Evolutionary conservation across 768 basidiomycete genomes (phyloP).

Genomic region (Leccinum uliginosum): DNA sequence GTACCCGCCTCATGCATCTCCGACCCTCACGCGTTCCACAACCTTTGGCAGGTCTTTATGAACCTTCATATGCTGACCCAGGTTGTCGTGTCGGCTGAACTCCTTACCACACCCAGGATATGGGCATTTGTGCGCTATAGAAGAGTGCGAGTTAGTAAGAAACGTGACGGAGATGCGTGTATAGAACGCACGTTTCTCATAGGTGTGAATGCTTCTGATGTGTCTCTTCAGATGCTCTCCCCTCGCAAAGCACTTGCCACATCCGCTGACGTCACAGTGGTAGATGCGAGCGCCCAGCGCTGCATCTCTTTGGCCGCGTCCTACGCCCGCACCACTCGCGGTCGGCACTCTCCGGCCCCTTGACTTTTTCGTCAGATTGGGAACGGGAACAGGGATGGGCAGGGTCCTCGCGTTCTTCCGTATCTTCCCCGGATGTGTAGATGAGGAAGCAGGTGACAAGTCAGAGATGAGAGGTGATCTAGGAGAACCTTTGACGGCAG

Average conservation of each 20-base stretch:
- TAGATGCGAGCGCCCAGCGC: slow-evolving; percentile 50
- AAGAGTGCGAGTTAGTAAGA: slow-evolving; percentile 3
- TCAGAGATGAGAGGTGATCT: slow-evolving; percentile 30
- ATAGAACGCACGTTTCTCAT: slow-evolving; percentile 76
- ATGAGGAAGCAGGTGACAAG: slow-evolving; percentile 25
- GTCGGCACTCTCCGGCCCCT: slow-evolving; percentile 66
- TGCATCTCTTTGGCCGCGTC: slow-evolving; percentile 32
- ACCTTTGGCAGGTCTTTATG: slow-evolving; percentile 44
- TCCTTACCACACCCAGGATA: slow-evolving; percentile 78
- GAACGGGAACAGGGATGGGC: slow-evolving; percentile 58
- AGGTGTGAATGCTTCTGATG: slow-evolving; percentile 82
- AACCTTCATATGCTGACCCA: slow-evolving; percentile 84
- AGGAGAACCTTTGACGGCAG: slow-evolving; percentile 29
- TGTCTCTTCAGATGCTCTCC: slow-evolving; percentile 91
- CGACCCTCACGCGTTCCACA: slow-evolving; percentile 24
- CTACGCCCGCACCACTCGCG: slow-evolving; percentile 30
- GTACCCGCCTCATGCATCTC: slow-evolving; percentile 15
- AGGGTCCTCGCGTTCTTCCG: slow-evolving; percentile 38
- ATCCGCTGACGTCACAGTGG: slow-evolving; percentile 74
- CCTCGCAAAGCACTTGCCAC: slow-evolving; percentile 84
- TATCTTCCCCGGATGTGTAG: slow-evolving; percentile 23
- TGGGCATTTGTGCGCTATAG: slow-evolving; percentile 73
- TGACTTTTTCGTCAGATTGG: slow-evolving; percentile 67
- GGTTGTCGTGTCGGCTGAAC: slow-evolving; percentile 85
- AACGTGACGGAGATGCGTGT: slow-evolving; percentile 3